These are phyloP conservation scores for Dunaliella sp. DNA, from an alignment of 139 green algal species.

Conservation along the genomic window DNA sequence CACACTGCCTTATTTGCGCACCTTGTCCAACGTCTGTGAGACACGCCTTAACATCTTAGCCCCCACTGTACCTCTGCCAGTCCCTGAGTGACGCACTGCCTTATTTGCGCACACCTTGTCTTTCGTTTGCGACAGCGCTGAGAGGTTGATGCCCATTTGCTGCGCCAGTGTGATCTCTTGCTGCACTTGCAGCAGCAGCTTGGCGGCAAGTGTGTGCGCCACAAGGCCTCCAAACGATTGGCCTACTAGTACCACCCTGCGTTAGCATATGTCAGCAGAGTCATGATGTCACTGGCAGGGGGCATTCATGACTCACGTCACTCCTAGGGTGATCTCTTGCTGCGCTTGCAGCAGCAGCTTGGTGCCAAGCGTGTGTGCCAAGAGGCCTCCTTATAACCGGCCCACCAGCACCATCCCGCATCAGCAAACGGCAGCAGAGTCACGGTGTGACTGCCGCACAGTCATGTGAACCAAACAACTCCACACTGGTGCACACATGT, in stretches of 20 bases:
- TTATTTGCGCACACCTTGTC: conserved; percentile 43
- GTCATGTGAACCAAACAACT: too few relatives aligned
- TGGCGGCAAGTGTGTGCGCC: conserved; percentile 14
- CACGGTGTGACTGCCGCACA: background rate
- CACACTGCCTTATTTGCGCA: too few relatives aligned
- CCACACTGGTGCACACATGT: too few relatives aligned
- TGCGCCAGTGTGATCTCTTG: conserved; percentile 34
- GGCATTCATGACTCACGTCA: background rate
- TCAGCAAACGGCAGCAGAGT: background rate
- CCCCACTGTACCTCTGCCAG: too few relatives aligned
- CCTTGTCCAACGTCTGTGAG: too few relatives aligned
- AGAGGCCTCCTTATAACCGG: background rate
- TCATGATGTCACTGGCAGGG: background rate
- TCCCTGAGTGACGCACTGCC: too few relatives aligned
- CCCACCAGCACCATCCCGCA: background rate
- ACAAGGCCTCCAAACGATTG: conserved; percentile 5
- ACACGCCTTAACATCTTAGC: too few relatives aligned
- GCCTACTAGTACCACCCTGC: conserved; percentile 6
- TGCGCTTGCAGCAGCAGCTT: conserved; percentile 38
- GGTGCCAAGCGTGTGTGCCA: conserved; percentile 13
- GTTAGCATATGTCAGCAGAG: background rate
- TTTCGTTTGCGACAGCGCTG: conserved; percentile 18
- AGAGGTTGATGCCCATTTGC: conserved; percentile 40
- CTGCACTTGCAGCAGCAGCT: conserved; percentile 39
- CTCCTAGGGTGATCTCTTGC: conserved; percentile 30